Conservation (phyloP, 2,329 filamentous ascomycete genomes). For the Phymatotrichopsis omnivora region DNA sequence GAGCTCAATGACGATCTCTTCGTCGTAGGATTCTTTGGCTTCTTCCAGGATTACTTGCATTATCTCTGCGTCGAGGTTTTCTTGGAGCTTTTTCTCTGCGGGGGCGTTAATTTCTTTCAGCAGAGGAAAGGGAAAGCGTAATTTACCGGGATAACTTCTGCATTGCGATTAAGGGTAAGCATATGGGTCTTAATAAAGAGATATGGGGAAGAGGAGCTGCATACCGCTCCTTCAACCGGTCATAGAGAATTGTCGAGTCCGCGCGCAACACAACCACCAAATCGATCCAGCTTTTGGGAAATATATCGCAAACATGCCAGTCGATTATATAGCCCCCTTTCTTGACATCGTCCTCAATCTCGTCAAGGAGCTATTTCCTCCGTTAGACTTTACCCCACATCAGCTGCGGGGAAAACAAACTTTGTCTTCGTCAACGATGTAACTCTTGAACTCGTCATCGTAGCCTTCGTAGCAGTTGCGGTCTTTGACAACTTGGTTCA, state of each 20-base stretch:
- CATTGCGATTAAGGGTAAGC: too few species aligned
- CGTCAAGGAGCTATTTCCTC: conserved; percentile 60
- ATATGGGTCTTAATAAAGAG: too few species aligned
- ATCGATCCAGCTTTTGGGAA: conserved; percentile 88
- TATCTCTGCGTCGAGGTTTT: conserved; percentile 94
- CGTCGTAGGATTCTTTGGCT: conserved; percentile 74
- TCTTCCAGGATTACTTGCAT: conserved; percentile 92
- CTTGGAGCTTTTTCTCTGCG: conserved; percentile 75
- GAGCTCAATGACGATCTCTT: conserved; percentile 81
- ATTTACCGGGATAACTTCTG: conserved; percentile 18
- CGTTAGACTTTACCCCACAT: neutral
- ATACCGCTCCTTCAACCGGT: conserved; percentile 65
- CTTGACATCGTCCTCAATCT: conserved; percentile 70
- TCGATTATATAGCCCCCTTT: conserved; percentile 82
- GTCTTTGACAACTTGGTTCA: conserved; percentile 89
- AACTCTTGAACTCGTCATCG: conserved; percentile 74
- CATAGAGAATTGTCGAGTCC: conserved; percentile 70
- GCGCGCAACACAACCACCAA: conserved; percentile 84
- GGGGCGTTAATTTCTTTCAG: conserved; percentile 66
- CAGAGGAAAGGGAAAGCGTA: neutral
- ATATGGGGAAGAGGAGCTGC: conserved; percentile 21
- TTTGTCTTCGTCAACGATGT: conserved; percentile 96
- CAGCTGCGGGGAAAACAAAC: conserved; percentile 39
- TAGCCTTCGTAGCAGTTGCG: conserved; percentile 76
- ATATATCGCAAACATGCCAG: conserved; percentile 96